These are phyloP conservation scores for Apiotrichum veenhuisii DNA, from an alignment of 1,284 basidiomycete genomes.

Conservation along the genomic window DNA sequence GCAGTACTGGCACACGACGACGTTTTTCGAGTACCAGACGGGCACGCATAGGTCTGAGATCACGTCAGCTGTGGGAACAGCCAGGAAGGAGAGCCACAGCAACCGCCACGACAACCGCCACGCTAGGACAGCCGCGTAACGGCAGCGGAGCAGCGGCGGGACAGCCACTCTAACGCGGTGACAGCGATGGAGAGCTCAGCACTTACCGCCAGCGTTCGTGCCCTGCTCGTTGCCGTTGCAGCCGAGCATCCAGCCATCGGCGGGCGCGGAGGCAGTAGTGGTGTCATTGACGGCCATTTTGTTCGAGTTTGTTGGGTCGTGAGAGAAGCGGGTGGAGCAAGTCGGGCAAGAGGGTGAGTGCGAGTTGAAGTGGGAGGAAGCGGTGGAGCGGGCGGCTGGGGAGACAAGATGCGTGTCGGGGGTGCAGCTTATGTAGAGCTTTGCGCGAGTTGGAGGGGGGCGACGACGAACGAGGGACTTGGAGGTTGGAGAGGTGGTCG, in stretches of 20 bases:
- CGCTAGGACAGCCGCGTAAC: too few relatives aligned
- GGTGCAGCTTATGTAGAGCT: background rate
- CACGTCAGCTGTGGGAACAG: background rate
- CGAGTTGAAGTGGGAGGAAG: background rate
- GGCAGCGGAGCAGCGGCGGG: too few relatives aligned
- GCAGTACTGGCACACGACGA: slow-evolving; percentile 3
- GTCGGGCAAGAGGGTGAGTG: background rate
- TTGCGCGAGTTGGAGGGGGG: background rate
- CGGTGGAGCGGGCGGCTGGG: background rate
- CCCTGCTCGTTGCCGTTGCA: background rate
- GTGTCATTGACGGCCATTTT: background rate
- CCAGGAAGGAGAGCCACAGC: too few relatives aligned
- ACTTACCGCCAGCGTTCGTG: background rate
- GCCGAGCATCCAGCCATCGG: background rate
- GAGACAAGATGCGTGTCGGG: background rate
- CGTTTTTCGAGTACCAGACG: background rate
- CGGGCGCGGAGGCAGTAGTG: background rate
- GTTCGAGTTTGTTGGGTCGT: background rate
- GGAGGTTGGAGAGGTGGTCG: background rate
- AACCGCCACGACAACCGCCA: too few relatives aligned
- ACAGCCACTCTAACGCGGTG: too few relatives aligned
- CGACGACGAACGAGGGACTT: background rate
- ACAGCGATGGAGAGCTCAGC: too few relatives aligned
- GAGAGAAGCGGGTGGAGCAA: background rate
- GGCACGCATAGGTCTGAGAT: background rate